These are phyloP conservation scores for Malassezia slooffiae DNA, from an alignment of 1,284 basidiomycete species.

Conservation along the genomic window DNA sequence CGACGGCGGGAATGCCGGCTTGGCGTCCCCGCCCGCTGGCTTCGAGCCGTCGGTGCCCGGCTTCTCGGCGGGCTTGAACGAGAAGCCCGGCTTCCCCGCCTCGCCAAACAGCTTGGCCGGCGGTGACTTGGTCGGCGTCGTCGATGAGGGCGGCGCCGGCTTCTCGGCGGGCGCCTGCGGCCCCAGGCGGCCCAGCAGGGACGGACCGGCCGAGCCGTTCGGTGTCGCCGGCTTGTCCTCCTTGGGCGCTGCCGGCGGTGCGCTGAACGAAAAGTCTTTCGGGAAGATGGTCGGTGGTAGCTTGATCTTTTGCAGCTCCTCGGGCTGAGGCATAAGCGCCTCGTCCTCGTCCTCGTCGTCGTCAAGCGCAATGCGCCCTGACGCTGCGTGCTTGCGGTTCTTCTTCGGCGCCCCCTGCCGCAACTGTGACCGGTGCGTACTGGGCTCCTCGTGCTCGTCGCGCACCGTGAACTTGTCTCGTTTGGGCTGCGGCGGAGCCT, in stretches of 20 bases:
- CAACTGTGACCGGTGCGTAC: conserved; percentile 28
- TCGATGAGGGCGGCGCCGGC: conserved; percentile 9
- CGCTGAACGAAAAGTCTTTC: conserved; percentile 31
- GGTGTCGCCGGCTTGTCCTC: no score
- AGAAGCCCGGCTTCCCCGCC: background rate
- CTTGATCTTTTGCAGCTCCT: conserved; percentile 42
- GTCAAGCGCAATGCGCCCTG: conserved; percentile 36
- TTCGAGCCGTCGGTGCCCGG: background rate
- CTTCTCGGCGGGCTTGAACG: conserved; percentile 1
- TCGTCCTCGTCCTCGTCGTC: conserved; percentile 37
- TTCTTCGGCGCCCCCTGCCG: conserved; percentile 37
- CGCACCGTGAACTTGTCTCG: conserved; percentile 32
- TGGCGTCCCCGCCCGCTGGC: conserved; percentile 8
- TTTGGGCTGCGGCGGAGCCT: conserved; percentile 3
- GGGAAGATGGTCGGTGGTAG: conserved; percentile 38
- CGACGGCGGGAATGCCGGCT: conserved; percentile 14
- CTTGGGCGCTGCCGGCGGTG: background rate
- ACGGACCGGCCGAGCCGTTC: background rate
- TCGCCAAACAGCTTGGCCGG: conserved; percentile 2
- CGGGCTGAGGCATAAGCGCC: conserved; percentile 11
- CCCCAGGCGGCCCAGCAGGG: conserved; percentile 3
- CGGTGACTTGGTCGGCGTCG: conserved; percentile 15
- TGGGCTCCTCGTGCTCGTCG: conserved; percentile 16
- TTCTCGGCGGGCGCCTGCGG: background rate
- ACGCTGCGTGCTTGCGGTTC: conserved; percentile 31